Conservation (phyloP, 345 rosid species). For the Viola odorata region DNA sequence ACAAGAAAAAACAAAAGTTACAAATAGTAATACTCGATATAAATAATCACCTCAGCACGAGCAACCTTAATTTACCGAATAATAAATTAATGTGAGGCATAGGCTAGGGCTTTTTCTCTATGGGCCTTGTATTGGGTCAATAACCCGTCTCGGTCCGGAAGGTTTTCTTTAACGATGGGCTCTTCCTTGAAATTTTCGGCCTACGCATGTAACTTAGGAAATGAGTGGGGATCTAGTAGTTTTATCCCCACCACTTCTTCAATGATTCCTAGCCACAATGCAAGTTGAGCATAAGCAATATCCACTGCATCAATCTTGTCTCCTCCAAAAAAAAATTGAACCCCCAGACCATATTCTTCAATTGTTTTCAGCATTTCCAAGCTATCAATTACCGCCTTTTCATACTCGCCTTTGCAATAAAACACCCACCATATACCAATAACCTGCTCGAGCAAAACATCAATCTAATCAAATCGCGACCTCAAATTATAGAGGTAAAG, state of each 20-base stretch:
- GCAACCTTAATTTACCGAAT: too few relatives aligned
- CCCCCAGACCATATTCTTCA: slow-evolving; percentile 9
- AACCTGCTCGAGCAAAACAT: too few relatives aligned
- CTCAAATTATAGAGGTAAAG: too few relatives aligned
- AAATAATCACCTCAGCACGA: too few relatives aligned
- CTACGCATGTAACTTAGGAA: slow-evolving; percentile 12
- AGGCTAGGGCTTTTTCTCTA: not conserved
- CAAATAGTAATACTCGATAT: too few relatives aligned
- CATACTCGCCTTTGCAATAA: slow-evolving; percentile 13
- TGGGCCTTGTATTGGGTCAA: not conserved
- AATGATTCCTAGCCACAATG: slow-evolving; percentile 2
- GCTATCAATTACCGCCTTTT: slow-evolving; percentile 5
- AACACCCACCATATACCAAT: too few relatives aligned
- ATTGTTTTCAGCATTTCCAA: slow-evolving; percentile 5
- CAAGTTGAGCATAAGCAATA: slow-evolving; percentile 6
- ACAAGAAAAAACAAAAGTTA: too few relatives aligned
- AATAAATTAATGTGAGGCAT: too few relatives aligned
- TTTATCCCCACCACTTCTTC: slow-evolving; percentile 10
- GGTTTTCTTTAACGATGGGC: slow-evolving; percentile 12
- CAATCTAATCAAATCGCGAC: too few relatives aligned
- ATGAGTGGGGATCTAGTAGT: slow-evolving; percentile 6
- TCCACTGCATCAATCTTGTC: slow-evolving; percentile 7
- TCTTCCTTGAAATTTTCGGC: not conserved
- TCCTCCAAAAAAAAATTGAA: slow-evolving; percentile 8
- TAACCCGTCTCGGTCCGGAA: slow-evolving; percentile 1